These are phyloP conservation scores for Colletotrichum gigasporum DNA, from an alignment of 2,329 filamentous ascomycete species.

Conservation along the genomic window DNA sequence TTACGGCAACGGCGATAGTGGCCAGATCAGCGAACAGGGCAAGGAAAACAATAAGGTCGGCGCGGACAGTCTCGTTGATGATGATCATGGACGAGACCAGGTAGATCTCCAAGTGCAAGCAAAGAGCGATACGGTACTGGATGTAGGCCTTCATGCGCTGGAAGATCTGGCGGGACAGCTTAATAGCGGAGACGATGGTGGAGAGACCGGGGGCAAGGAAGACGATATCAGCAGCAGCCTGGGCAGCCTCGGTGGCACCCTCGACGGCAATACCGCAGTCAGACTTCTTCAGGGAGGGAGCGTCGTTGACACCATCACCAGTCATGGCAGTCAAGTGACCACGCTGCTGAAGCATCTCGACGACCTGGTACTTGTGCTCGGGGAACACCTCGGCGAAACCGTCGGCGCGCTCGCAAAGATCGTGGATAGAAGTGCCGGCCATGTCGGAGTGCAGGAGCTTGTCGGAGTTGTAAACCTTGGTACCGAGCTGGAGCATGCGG, in stretches of 20 bases:
- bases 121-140: constrained; percentile 80
- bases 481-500: constrained; percentile 82
- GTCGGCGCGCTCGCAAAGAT: constrained; percentile 79
- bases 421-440: constrained; percentile 76
- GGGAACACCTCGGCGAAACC: constrained; percentile 80
- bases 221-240: constrained; percentile 78
- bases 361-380: constrained; percentile 80
- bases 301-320: constrained; percentile 80
- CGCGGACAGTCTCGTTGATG: constrained; percentile 79
- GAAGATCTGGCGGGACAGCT: constrained; percentile 79
- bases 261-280: constrained; percentile 80
- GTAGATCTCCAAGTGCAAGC: constrained; percentile 80
- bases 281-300: constrained; percentile 77
- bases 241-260: constrained; percentile 76
- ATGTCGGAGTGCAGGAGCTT: constrained; percentile 81
- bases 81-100: constrained; percentile 82
- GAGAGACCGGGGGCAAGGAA: constrained; percentile 78
- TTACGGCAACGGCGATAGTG: constrained; percentile 74
- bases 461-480: constrained; percentile 84
- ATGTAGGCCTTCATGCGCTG: constrained; percentile 83
- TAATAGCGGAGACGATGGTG: constrained; percentile 78
- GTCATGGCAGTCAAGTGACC: constrained; percentile 80
- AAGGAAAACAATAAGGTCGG: constrained; percentile 81
- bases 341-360: constrained; percentile 79
- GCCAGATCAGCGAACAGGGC: constrained; percentile 83